Base-by-base conservation (phyloP, 495 filamentous ascomycete species). In the Aspergillus egyptiacus region DNA sequence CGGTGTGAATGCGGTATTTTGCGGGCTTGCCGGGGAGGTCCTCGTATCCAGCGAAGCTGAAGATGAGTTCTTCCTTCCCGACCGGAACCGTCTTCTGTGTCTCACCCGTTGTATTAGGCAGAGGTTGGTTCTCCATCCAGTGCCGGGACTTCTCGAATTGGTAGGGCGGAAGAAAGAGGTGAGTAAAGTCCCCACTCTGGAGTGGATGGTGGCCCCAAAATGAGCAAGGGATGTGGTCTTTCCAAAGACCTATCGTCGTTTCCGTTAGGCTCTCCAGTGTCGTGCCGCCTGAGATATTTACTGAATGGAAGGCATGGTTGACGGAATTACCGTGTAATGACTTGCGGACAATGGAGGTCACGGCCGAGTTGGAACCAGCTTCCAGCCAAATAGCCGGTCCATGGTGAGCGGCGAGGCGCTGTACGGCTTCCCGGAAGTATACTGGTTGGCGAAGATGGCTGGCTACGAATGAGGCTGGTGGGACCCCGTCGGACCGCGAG, bases 371-470 rank as follows among this genome's bases (percentile, higher is more conserved):
- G 2, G 75, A 76, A 0, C 77, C 76, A 18, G 75, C 74, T 45
- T 82, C 78, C 0, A 80, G 62, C 62, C 66, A 80, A 8, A 74
- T 62, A 13, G 61, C 62, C 0, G 55, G 30, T 0, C 62, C 57
- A 37, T 69, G 63, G 3, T 59, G 34, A 17, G 65, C 45, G 5
- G 67, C 52, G 0, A 80, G 57, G 19, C 76, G 54, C 24, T 70
- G 59, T 0, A 80, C 54, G 1, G 77, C 76, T 7, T 76, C 62
- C 6, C 60, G 42, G 47, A 80, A 82, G 48, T 60, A 78, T 0
- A 82, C 78, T 0, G 78, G 72, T 1, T 71, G 55, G 5, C 75
- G 60, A 48, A 72, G 71, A 47, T 82, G 78, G 0, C 69, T 54
- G 1, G 68, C 57, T 0, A 75, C 63, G 46, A 70, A 70, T 27